These are phyloP conservation scores for Nigrograna mackinnonii DNA, from an alignment of 2,329 filamentous ascomycete genomes.

Conservation along the genomic window DNA sequence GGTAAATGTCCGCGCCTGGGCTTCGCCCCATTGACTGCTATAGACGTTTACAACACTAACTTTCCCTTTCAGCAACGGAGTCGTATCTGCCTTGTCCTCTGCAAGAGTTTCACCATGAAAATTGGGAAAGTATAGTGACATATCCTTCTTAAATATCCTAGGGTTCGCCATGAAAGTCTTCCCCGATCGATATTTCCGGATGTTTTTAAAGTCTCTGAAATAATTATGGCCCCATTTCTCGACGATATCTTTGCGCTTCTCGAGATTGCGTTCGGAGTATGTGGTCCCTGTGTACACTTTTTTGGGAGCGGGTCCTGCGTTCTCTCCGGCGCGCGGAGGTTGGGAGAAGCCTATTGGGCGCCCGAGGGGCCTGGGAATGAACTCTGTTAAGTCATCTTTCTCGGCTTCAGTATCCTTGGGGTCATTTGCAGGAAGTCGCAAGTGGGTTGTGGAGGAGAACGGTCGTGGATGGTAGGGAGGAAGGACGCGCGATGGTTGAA, in stretches of 20 bases:
- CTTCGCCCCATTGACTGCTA: slow-evolving; percentile 82
- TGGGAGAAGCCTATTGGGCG: slow-evolving; percentile 81
- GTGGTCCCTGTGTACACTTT: slow-evolving; percentile 36
- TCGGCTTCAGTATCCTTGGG: slow-evolving; percentile 6
- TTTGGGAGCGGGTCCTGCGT: slow-evolving; percentile 71
- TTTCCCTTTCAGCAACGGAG: slow-evolving; percentile 71
- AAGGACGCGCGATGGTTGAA: slow-evolving; percentile 12
- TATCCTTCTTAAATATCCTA: slow-evolving; percentile 79
- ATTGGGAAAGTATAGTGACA: slow-evolving; percentile 92
- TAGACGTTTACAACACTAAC: slow-evolving; percentile 81
- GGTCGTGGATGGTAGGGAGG: slow-evolving; percentile 24
- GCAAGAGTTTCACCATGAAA: slow-evolving; percentile 76
- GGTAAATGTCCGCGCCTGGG: slow-evolving; percentile 75
- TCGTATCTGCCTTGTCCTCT: slow-evolving; percentile 66
- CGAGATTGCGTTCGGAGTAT: slow-evolving; percentile 60
- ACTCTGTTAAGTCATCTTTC: slow-evolving; percentile 26
- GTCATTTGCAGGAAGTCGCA: slow-evolving; percentile 9
- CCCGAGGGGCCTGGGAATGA: slow-evolving; percentile 57
- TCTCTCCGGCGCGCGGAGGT: slow-evolving; percentile 77
- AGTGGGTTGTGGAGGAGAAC: slow-evolving; percentile 18
- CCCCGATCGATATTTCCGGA: slow-evolving; percentile 74
- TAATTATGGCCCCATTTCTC: slow-evolving; percentile 83
- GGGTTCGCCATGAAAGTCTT: slow-evolving; percentile 90
- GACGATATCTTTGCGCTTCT: slow-evolving; percentile 74
- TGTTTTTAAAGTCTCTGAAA: slow-evolving; percentile 92